Evolutionary conservation across 305 asterid species (phyloP), one percentile per base, ranked within the genome.

Genomic region (Solanum hybrid): DNA sequence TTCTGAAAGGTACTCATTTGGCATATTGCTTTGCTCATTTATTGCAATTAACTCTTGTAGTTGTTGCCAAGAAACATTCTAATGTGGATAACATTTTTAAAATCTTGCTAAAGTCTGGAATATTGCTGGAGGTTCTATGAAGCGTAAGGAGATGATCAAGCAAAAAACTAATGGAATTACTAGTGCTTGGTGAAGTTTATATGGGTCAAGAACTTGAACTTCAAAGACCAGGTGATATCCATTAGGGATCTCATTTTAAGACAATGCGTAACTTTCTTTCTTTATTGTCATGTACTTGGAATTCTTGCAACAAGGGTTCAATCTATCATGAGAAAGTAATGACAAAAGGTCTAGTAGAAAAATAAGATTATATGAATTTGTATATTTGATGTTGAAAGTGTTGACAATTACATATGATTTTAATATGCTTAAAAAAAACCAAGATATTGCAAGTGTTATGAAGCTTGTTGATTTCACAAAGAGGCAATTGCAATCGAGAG

Each of bases 361-460:
- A 15, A 36, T 88, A 11, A 26, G 34, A 56, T 11, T 34, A 5
- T 90, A 71, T 88, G 37, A 72, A 17, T 82, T 51, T 35, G 56
- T 76, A 14, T 76, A 88, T 36, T 88, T 84, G 56, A 88, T 88
- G 89, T 84, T 19, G 69, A n/a, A 69, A 27, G 60, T 69, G 24
- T 19, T 87, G 82, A 26, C 38, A 73, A 38, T 87, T 34, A 87
- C 89, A 69, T 31, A 37, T 87, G 71, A 87, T 9, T 24, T 87
- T 35, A 64, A 64, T 22, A 64, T 64, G 73, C 71, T 60, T 27
- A 9, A 37, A 72, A 71, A 72, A 31, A 72, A 90, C 69, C 88
- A 90, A 87, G 90, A 90, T 42, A 86, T 82, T 36, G 24, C 10
- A 3, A 91, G 85, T 90, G 87, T 79, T 4, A 45, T 88, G 87